Evolutionary conservation across 495 filamentous ascomycete species (phyloP).

Genomic region (Penicillium waksmanii): DNA sequence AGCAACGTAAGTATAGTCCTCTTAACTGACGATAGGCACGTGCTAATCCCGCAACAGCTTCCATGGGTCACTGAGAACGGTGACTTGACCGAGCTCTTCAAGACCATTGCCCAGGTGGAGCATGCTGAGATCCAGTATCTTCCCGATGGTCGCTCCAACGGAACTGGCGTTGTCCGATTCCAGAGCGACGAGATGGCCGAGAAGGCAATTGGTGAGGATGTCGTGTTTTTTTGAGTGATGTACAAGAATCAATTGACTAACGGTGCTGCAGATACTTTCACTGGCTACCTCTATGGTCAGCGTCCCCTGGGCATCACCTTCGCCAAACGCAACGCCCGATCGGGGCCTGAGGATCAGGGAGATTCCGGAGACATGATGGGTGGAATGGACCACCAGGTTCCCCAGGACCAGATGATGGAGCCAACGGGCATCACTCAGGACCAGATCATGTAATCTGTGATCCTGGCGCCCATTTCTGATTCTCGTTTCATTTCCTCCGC

Average conservation of each 20-base stretch:
- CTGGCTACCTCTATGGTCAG: constrained; percentile 95
- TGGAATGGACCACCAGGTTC: constrained; percentile 55
- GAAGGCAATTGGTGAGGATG: constrained; percentile 74
- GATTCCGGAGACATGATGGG: constrained; percentile 73
- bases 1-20: constrained; percentile 79
- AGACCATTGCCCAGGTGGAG: constrained; percentile 96
- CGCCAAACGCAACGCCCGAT: constrained; percentile 59
- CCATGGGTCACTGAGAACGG: constrained; percentile 99
- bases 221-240: background rate
- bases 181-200: constrained; percentile 82
- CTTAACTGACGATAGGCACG: background rate
- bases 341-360: background rate
- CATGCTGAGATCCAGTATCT: constrained; percentile 99
- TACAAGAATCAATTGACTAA: constrained; percentile 16
- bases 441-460: constrained; percentile 82
- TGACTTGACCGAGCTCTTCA: constrained; percentile 93
- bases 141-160: constrained; percentile 90
- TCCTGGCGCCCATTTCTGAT: background rate
- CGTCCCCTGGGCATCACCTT: constrained; percentile 90
- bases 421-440: constrained; percentile 76
- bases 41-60: constrained; percentile 58
- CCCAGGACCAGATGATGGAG: constrained; percentile 9
- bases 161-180: constrained; percentile 94
- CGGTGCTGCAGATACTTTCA: constrained; percentile 74
- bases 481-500: constrained; percentile 13